A percentile compares a stretch with the other conserved stretches of the same genome.
These are phyloP conservation scores for Aquilaria agallochum DNA, from an alignment of 441 rosid genomes.

Conservation along the genomic window DNA sequence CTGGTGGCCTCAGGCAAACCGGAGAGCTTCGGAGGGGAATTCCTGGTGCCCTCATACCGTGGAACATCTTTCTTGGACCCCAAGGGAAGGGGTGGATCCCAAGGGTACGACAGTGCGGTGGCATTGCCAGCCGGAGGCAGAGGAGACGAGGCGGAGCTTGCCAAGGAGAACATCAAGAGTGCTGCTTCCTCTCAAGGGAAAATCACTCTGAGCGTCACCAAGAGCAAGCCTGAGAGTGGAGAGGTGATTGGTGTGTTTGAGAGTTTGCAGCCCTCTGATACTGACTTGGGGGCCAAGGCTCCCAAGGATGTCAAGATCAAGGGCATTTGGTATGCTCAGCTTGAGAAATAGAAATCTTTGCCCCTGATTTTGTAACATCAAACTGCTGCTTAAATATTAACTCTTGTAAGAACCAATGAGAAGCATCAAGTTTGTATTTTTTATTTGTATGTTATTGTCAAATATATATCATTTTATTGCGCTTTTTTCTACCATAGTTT, in stretches of 20 bases:
- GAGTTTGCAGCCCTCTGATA: conserved; percentile 85
- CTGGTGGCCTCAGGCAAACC: conserved; percentile 82
- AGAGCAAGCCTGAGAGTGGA: conserved; percentile 67
- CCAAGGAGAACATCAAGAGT: conserved; percentile 71
- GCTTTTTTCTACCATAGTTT: not conserved
- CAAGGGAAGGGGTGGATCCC: conserved; percentile 89
- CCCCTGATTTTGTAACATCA: conserved; percentile 32
- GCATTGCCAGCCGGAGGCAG: conserved; percentile 95
- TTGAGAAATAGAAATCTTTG: conserved; percentile 41
- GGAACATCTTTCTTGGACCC: conserved; percentile 91
- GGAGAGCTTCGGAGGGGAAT: conserved; percentile 64
- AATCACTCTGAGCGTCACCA: conserved; percentile 67
- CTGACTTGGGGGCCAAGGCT: conserved; percentile 76
- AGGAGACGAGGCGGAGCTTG: conserved; percentile 79
- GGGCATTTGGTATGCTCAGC: conserved; percentile 89
- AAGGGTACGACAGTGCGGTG: conserved; percentile 78
- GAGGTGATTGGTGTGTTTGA: conserved; percentile 80
- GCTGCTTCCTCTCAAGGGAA: conserved; percentile 58
- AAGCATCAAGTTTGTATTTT: conserved; percentile 18
- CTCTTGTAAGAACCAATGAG: conserved; percentile 22
- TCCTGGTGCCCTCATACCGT: conserved; percentile 80
- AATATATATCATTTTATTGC: no score
- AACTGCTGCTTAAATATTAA: conserved; percentile 20
- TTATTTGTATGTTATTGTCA: conserved; percentile 28
- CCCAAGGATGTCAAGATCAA: conserved; percentile 80